phyloP scores from a whole-genome alignment of 2,329 filamentous ascomycete species.

The Ophiosphaerella herpotricha region DNA sequence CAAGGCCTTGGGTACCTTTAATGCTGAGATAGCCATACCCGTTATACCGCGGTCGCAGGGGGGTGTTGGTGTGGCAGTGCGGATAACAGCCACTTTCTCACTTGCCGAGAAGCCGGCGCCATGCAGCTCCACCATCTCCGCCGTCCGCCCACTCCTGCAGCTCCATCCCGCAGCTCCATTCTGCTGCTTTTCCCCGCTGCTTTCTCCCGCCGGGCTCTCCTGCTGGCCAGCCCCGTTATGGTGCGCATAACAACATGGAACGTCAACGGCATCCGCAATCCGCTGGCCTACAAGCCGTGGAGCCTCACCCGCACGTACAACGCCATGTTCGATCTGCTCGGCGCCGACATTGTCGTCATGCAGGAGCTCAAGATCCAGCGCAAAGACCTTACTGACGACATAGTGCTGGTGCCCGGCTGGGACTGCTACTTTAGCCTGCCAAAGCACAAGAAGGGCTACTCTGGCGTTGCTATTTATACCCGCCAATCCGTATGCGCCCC shows the following conservation, averaged over 20 bases:
- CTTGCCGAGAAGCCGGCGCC: too few relatives aligned
- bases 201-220: too few relatives aligned
- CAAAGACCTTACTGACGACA: conserved; percentile 90
- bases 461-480: conserved; percentile 93
- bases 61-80: too few relatives aligned
- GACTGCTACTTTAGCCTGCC: conserved; percentile 95
- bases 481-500: conserved; percentile 84
- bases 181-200: too few relatives aligned
- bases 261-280: conserved; percentile 60
- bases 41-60: too few relatives aligned
- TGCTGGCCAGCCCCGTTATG: too few relatives aligned
- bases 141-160: too few relatives aligned
- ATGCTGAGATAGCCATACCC: too few relatives aligned
- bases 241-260: conserved; percentile 73
- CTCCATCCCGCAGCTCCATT: too few relatives aligned
- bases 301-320: conserved; percentile 52
- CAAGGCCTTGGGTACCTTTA: too few relatives aligned
- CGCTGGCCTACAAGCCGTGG: conserved; percentile 60
- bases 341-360: conserved; percentile 91
- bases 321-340: conserved; percentile 90
- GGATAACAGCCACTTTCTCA: too few relatives aligned
- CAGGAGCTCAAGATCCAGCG: conserved; percentile 96
- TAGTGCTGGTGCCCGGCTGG: conserved; percentile 94
- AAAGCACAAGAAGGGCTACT: conserved; percentile 95
- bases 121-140: too few relatives aligned